Evolutionary conservation across 495 filamentous ascomycete genomes (phyloP).

Genomic region (Daldinia bambusicola): DNA sequence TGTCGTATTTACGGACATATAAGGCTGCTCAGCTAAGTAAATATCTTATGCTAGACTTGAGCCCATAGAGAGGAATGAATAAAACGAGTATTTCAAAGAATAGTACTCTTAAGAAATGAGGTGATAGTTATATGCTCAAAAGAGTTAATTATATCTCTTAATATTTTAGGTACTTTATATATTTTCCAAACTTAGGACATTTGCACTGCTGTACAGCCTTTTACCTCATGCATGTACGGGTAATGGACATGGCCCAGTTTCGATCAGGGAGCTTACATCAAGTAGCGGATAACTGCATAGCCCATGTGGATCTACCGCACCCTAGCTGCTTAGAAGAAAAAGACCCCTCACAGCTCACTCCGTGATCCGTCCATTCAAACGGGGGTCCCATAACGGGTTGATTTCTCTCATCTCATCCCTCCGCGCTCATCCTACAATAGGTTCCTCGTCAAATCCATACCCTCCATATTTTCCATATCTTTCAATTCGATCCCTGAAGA

Average conservation of each 20-base stretch:
- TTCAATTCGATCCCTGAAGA: constrained; percentile 14
- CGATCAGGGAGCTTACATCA: neutral
- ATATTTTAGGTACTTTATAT: neutral
- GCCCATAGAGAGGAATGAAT: neutral
- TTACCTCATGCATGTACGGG: neutral
- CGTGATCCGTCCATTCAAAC: constrained; percentile 36
- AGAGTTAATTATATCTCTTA: neutral
- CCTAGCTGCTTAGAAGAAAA: constrained; percentile 4
- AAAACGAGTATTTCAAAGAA: too few species aligned
- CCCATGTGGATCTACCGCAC: neutral
- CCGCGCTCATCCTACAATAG: constrained; percentile 21
- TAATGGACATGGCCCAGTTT: neutral
- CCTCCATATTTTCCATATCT: constrained; percentile 13
- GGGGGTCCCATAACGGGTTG: constrained; percentile 15
- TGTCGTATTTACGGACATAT: neutral
- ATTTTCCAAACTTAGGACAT: neutral
- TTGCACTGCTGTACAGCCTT: neutral
- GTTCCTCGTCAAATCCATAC: constrained; percentile 20
- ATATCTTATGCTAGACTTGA: neutral
- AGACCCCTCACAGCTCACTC: constrained; percentile 42
- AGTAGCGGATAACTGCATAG: neutral
- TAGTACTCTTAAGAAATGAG: neutral
- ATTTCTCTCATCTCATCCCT: constrained; percentile 33
- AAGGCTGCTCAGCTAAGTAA: neutral
- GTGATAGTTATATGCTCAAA: neutral